A percentile compares a stretch with the other conserved stretches of the same genome.
These are phyloP conservation scores for Phytophthora foliorum DNA, from an alignment of 352 stramenopile genomes.

Conservation along the genomic window DNA sequence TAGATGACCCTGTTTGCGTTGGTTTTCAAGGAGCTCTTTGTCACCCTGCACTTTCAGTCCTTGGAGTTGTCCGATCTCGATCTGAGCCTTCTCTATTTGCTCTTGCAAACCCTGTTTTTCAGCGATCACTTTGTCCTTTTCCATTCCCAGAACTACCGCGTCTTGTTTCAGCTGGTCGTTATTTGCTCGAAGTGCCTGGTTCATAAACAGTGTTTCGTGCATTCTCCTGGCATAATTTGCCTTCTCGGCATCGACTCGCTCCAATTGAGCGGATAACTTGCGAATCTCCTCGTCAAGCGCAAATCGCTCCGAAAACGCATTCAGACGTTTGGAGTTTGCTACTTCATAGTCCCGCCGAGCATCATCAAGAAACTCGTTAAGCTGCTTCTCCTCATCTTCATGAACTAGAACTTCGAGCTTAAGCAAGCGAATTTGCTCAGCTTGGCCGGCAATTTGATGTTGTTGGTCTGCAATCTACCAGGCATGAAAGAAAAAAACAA, in stretches of 20 bases:
- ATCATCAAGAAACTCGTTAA: slow-evolving; percentile 71
- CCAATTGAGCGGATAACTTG: slow-evolving; percentile 59
- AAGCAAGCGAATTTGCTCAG: slow-evolving; percentile 66
- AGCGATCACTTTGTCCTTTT: slow-evolving; percentile 61
- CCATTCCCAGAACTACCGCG: slow-evolving; percentile 57
- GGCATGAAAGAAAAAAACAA: background rate
- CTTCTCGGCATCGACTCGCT: slow-evolving; percentile 68
- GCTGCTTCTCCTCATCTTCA: slow-evolving; percentile 71
- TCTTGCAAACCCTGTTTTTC: slow-evolving; percentile 52
- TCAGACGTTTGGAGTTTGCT: slow-evolving; percentile 72
- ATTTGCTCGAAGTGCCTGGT: slow-evolving; percentile 67
- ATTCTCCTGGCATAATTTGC: slow-evolving; percentile 68
- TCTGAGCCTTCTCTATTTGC: slow-evolving; percentile 41
- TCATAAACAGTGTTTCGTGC: slow-evolving; percentile 84
- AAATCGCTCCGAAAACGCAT: slow-evolving; percentile 66
- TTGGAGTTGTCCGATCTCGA: slow-evolving; percentile 45
- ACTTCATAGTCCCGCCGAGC: slow-evolving; percentile 70
- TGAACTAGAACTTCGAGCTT: slow-evolving; percentile 77
- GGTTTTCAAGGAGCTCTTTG: slow-evolving; percentile 57
- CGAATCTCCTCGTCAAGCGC: slow-evolving; percentile 74
- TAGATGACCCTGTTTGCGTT: slow-evolving; percentile 58
- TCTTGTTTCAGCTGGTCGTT: slow-evolving; percentile 79
- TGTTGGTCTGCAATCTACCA: slow-evolving; percentile 57
- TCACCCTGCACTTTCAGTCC: slow-evolving; percentile 53
- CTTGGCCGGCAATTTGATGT: slow-evolving; percentile 30